Conservation (phyloP, 257 asterid species). For the Solanum chiquidenum region DNA sequence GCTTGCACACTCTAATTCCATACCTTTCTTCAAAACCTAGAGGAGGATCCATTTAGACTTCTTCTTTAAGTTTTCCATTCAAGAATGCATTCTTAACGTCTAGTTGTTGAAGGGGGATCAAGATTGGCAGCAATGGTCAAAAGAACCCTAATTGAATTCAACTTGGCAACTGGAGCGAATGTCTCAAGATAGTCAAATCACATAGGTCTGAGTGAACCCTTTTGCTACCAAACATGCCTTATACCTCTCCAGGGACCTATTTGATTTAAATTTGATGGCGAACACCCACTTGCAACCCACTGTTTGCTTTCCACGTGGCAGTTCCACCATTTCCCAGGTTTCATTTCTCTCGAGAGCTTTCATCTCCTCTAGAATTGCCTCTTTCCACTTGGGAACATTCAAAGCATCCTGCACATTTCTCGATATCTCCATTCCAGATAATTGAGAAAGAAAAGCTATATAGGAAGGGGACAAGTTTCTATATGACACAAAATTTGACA, state of each 20-base stretch:
- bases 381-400: not conserved
- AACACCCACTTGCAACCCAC: not conserved
- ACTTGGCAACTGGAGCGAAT: not conserved
- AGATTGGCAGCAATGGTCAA: not conserved
- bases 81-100: not conserved
- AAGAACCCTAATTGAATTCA: not conserved
- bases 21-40: not conserved
- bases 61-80: not conserved
- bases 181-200: not conserved
- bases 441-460: not conserved
- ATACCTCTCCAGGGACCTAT: not conserved
- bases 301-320: not conserved
- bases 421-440: not conserved
- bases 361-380: not conserved
- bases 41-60: not conserved
- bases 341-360: not conserved
- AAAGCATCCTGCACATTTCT: not conserved
- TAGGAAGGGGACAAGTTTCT: not conserved
- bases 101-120: not conserved
- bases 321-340: not conserved
- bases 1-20: not conserved
- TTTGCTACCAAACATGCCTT: not conserved
- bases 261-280: not conserved
- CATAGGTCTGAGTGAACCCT: not conserved
- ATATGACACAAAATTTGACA: not conserved